Base-by-base conservation (phyloP, 1,284 basidiomycete genomes). In the Cryptococcus wingfieldii region DNA sequence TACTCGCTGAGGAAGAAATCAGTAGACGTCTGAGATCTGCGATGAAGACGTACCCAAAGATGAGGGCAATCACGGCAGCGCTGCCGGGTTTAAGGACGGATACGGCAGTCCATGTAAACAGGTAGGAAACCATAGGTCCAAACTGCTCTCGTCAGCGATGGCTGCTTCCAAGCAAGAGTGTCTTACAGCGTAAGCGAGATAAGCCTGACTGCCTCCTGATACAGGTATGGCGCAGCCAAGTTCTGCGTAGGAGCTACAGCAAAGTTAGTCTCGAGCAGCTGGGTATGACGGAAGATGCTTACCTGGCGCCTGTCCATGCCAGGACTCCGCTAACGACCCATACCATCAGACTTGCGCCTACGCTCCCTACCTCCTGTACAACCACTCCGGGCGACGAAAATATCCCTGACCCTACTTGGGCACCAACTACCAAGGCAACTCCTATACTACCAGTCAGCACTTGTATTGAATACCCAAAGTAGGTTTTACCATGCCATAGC, bases 321-420 rank as follows among this genome's bases (percentile, higher is more conserved):
- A 97, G 78, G 12, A 92, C 56, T 4, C 91, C 91, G 53, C 88
- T 86, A 4, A 82, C 78, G 10, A 88, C 64, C 90, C 90, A 94
- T 8, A 93, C 88, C 13, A 81, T 46, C 27, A 93, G 75, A 78
- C 89, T 90, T 34, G 90, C 89, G 9, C 90, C 90, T 2, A 90
- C 86, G 66, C 87, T 90, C 25, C 89, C 83, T 0, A 88, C 88
- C 67, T 92, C 89, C 14, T 88, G 87, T 31, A 93, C 84, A 1
- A 96, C 85, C n/a, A 94, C 85, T 23, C 90, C 91, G 0, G 92
- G 92, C 1, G 89, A 90, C 1, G 89, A 91, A 78, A 96, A 96
- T 62, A 96, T 95, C 19, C 92, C 92, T 13, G 88, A 90, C 31
- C 91, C 91, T 72, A 94, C 90, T 83, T 93, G 90, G 59, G 85